Percentiles rank a stretch among this genome's conserved stretches.
Evolutionary conservation across 2,329 filamentous ascomycete genomes (phyloP).

Genomic region (Alternaria metachromatica): DNA sequence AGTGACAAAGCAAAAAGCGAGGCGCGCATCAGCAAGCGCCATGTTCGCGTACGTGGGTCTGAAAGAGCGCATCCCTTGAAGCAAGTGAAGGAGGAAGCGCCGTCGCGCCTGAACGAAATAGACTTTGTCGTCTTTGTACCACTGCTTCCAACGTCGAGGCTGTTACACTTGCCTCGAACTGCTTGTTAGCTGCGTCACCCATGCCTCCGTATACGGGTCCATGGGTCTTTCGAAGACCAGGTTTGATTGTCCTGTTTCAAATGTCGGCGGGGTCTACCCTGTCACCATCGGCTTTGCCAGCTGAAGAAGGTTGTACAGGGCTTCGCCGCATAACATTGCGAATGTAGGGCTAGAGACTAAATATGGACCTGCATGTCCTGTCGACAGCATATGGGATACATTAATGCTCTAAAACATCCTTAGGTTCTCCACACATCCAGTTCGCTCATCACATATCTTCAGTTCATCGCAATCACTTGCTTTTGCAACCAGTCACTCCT

Average conservation of each 20-base stretch:
- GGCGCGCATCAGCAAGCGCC: conserved; percentile 17
- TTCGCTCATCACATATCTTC: conserved; percentile 2
- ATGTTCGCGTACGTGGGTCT: conserved; percentile 3
- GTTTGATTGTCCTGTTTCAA: conserved; percentile 38
- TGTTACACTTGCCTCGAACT: conserved; percentile 14
- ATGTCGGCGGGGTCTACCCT: conserved; percentile 27
- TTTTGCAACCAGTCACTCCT: conserved; percentile 9
- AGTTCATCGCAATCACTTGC: conserved; percentile 1
- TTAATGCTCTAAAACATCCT: conserved; percentile 13
- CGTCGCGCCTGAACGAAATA: conserved; percentile 7
- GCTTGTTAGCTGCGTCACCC: conserved; percentile 29
- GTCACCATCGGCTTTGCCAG: conserved; percentile 18
- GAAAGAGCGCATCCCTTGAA: conserved; percentile 3
- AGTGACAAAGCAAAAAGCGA: conserved; percentile 11
- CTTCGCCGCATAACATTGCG: conserved; percentile 33
- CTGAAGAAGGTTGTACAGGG: conserved; percentile 28
- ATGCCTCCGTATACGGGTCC: conserved; percentile 24
- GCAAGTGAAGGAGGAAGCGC: not conserved
- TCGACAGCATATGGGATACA: conserved; percentile 19
- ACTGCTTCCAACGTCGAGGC: conserved; percentile 8
- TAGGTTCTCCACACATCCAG: conserved; percentile 1
- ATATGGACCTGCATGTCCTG: conserved; percentile 15
- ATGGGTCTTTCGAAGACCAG: conserved; percentile 19
- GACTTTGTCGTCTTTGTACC: conserved; percentile 5
- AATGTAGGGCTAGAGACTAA: conserved; percentile 23